Conservation (phyloP, 2,329 filamentous ascomycete genomes). For the Aspergillus sp. region DNA sequence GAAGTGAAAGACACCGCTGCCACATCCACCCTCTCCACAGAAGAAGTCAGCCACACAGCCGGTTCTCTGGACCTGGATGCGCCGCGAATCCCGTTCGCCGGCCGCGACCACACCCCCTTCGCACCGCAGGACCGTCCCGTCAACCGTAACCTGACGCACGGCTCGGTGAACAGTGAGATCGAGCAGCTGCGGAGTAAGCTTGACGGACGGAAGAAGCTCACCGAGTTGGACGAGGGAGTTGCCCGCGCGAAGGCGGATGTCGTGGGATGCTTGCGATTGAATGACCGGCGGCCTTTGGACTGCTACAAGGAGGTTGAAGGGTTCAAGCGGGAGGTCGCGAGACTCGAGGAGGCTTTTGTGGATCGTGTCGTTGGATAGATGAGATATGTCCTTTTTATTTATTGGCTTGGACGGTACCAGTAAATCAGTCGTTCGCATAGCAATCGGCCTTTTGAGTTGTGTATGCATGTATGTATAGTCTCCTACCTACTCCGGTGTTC, state of each 20-base stretch:
- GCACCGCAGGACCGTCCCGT: slow-evolving; percentile 12
- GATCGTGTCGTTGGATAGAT: slow-evolving; percentile 56
- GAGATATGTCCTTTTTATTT: background rate
- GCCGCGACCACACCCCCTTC: slow-evolving; percentile 27
- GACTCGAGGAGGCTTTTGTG: slow-evolving; percentile 79
- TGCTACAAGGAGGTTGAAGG: slow-evolving; percentile 89
- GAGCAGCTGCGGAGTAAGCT: slow-evolving; percentile 50
- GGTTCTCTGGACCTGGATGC: slow-evolving; percentile 33
- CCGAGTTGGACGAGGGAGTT: slow-evolving; percentile 60
- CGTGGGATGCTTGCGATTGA: slow-evolving; percentile 68
- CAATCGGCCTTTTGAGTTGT: background rate
- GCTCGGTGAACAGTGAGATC: slow-evolving; percentile 50
- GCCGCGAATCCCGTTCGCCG: slow-evolving; percentile 37
- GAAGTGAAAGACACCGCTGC: slow-evolving; percentile 26
- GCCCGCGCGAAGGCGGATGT: slow-evolving; percentile 68
- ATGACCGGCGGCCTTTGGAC: slow-evolving; percentile 82
- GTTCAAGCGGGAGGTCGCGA: slow-evolving; percentile 83
- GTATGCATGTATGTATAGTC: background rate
- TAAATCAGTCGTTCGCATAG: background rate
- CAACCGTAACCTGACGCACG: slow-evolving; percentile 42
- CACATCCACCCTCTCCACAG: slow-evolving; percentile 19
- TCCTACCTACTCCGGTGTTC: background rate
- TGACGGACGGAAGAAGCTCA: slow-evolving; percentile 52
- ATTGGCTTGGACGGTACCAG: background rate
- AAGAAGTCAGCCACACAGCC: slow-evolving; percentile 15